Evolutionary conservation across 148 eudicot species (phyloP).

Genomic region (Rhododendron griersonianum): DNA sequence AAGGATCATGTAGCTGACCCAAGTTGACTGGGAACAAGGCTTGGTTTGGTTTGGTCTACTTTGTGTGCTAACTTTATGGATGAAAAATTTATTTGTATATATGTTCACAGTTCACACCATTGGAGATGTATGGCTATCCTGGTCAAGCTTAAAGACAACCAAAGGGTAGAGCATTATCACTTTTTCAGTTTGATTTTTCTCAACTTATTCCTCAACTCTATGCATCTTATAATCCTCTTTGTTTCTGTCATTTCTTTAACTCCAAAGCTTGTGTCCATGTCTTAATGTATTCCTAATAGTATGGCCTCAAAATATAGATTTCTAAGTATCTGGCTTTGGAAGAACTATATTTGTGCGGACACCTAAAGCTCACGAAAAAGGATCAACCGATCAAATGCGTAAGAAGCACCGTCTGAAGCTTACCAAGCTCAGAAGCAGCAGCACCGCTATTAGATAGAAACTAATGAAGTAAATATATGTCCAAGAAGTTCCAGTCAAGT

Average conservation of each 20-base stretch:
- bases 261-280: not conserved
- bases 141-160: not conserved
- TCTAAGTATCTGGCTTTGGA: not conserved
- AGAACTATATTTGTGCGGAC: not conserved
- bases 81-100: not conserved
- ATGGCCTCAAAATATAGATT: not conserved
- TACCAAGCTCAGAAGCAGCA: constrained; percentile 92
- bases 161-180: not conserved
- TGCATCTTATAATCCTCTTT: not conserved
- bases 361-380: constrained; percentile 1
- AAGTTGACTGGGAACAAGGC: not conserved
- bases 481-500: constrained; percentile 70
- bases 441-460: constrained; percentile 79
- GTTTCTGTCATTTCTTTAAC: not conserved
- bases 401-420: constrained; percentile 24
- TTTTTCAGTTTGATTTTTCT: not conserved
- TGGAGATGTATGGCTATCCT: not conserved
- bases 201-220: not conserved
- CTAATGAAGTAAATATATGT: constrained; percentile 72
- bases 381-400: not conserved
- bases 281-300: not conserved
- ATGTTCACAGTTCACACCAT: not conserved
- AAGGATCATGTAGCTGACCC: not conserved
- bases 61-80: not conserved
- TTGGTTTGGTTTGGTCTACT: not conserved